Evolutionary conservation across 2,329 filamentous ascomycete genomes (phyloP), one percentile per base, ranked within the genome.

Genomic region (Graphilbum sp.): DNA sequence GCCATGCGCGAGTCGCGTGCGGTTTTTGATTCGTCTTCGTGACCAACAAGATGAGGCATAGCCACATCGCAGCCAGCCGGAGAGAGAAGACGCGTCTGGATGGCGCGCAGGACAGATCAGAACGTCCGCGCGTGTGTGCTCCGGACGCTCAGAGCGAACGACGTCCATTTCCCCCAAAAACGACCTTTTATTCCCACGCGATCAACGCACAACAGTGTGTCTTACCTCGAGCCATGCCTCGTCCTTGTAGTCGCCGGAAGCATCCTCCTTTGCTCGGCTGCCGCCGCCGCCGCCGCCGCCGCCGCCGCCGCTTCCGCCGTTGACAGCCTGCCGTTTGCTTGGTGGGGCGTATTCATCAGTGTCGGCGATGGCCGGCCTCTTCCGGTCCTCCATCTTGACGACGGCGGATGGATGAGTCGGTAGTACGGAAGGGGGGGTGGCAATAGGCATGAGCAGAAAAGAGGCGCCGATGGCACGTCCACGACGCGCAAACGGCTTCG

Each of bases 361-460:
- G 55, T 79, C 81, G 61, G 74, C 71, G 50, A 80, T 72, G 55
- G 86, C 83, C 55, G 86, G 81, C 74, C 90, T 78, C 74, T 98
- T 98, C 74, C 90, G 85, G 69, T 96, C 90, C 72, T 98, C 90
- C 88, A 96, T 98, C 74, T 90, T 94, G 67, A 76, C 68, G 64
- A 83, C 70, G 71, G 77, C 77, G 66, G 84, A 79, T 68, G 81
- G 75, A 72, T 76, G 74, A 69, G 43, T 47, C 45, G 78, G 70
- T 56, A 63, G 60, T 61, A 78, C 69, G 62, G 75, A 72, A 58
- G 70, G 69, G 50, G 74, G 71, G 64, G 82, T 79, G 65, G 82
- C 76, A 72, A 82, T 73, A 79, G 78, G 78, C 84, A 92, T 92
- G 72, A 85, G 81, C 79, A 70, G 64, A 58, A 23, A 52, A 52